A percentile compares a stretch with the other conserved stretches of the same genome.
Evolutionary conservation across 345 rosid genomes (phyloP).

Genomic region (Boechera retrofracta): DNA sequence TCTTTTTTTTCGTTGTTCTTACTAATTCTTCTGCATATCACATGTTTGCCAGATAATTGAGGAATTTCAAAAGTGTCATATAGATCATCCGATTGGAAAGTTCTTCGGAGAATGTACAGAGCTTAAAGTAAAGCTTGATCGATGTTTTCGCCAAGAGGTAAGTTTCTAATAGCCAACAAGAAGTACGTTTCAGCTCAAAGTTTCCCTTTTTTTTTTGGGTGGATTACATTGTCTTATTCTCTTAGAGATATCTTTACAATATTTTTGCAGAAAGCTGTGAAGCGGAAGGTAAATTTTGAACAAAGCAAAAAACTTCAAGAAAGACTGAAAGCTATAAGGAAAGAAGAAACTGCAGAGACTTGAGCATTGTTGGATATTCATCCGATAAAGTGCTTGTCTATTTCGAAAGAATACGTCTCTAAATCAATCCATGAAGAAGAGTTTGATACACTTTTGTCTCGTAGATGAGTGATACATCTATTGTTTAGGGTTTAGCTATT

Average conservation of each 20-base stretch:
- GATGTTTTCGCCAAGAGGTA: constrained; percentile 86
- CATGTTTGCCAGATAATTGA: constrained; percentile 67
- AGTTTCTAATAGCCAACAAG: constrained; percentile 9
- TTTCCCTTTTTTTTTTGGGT: background rate
- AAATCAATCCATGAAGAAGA: background rate
- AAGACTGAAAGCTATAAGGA: constrained; percentile 56
- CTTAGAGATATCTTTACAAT: constrained; percentile 3
- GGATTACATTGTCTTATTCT: constrained; percentile 11
- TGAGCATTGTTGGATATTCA: constrained; percentile 22
- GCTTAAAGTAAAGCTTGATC: constrained; percentile 81
- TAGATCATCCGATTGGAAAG: constrained; percentile 80
- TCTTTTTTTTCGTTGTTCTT: background rate
- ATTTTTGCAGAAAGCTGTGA: constrained; percentile 72
- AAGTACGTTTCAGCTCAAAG: constrained; percentile 9
- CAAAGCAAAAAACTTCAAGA: constrained; percentile 58
- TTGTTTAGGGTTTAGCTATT: constrained; percentile 10
- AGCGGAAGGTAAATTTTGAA: constrained; percentile 87
- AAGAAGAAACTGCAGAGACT: constrained; percentile 58
- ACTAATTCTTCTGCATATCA: constrained; percentile 4
- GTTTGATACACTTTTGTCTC: background rate
- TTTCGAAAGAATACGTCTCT: background rate
- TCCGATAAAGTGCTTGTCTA: background rate
- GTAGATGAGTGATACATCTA: background rate
- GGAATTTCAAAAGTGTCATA: constrained; percentile 87
- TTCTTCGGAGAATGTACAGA: constrained; percentile 90